Percentiles rank a stretch among this genome's conserved stretches.
These are phyloP conservation scores for Ogataea hybrid DNA, from an alignment of 1,139 yeast species.

Conservation along the genomic window DNA sequence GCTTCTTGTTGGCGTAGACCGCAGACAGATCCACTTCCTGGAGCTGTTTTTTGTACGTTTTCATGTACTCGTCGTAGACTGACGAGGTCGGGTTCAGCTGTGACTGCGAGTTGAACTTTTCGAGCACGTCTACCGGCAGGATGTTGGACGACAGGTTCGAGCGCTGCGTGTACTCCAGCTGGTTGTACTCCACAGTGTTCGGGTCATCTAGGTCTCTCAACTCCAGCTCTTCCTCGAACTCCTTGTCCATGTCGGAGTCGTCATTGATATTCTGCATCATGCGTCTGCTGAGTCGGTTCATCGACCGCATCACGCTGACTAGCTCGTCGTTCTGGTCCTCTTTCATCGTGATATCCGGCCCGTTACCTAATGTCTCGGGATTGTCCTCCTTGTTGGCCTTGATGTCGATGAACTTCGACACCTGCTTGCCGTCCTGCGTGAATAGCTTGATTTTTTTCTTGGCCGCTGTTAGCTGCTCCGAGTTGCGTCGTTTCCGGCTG, in stretches of 20 bases:
- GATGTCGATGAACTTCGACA: slow-evolving; percentile 66
- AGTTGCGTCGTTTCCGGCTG: slow-evolving; percentile 17
- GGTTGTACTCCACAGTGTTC: slow-evolving; percentile 51
- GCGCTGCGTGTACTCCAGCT: slow-evolving; percentile 49
- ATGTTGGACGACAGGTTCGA: slow-evolving; percentile 29
- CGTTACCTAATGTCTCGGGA: slow-evolving; percentile 71
- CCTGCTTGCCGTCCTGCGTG: slow-evolving; percentile 37
- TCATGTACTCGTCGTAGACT: slow-evolving; percentile 28
- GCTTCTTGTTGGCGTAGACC: slow-evolving; percentile 37
- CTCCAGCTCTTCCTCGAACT: slow-evolving; percentile 46
- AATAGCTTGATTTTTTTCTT: slow-evolving; percentile 30
- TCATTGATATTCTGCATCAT: slow-evolving; percentile 53
- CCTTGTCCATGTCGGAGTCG: slow-evolving; percentile 35
- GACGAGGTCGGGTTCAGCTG: slow-evolving; percentile 26
- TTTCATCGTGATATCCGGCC: slow-evolving; percentile 89
- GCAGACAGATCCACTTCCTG: slow-evolving; percentile 40
- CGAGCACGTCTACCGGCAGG: slow-evolving; percentile 24
- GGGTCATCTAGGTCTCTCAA: slow-evolving; percentile 61
- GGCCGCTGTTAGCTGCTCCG: slow-evolving; percentile 18
- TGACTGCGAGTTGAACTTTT: slow-evolving; percentile 23
- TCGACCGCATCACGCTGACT: slow-evolving; percentile 74
- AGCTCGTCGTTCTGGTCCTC: slow-evolving; percentile 61
- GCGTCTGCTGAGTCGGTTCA: slow-evolving; percentile 83
- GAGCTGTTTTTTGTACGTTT: slow-evolving; percentile 34
- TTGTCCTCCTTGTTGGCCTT: slow-evolving; percentile 82